A percentile compares a stretch with the other conserved stretches of the same genome.
Evolutionary conservation across 192 early-diverging fungal genomes (phyloP).

Genomic region (Linnemannia schmuckeri): DNA sequence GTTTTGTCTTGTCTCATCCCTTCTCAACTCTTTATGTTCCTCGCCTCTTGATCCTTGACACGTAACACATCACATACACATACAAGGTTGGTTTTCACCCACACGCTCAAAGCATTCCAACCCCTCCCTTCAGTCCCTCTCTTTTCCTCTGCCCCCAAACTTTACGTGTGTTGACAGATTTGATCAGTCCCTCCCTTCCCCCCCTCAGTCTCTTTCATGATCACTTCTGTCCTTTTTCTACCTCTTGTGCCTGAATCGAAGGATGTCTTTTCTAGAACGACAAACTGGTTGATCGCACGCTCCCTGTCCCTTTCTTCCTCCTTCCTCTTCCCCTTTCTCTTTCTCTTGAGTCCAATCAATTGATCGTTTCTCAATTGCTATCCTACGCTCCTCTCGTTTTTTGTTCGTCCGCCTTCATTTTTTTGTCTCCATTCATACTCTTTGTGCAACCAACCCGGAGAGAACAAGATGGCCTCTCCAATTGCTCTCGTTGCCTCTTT

Average conservation of each 20-base stretch:
- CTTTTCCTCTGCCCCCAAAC: neutral
- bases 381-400: neutral
- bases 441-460: conserved; percentile 1
- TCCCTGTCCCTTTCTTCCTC: neutral
- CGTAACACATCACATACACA: neutral
- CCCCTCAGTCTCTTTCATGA: neutral
- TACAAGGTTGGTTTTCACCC: neutral
- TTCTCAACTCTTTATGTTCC: neutral
- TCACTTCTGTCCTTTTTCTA: too few species aligned
- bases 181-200: neutral
- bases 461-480: neutral
- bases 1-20: neutral
- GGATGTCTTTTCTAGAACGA: neutral
- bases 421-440: neutral
- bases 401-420: neutral
- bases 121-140: neutral
- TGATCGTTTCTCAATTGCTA: neutral
- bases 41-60: neutral
- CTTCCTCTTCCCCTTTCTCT: neutral
- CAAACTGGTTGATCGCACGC: neutral
- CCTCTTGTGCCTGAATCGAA: neutral
- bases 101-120: neutral
- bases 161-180: neutral
- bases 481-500: neutral
- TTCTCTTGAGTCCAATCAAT: neutral